Evolutionary conservation across 305 asterid species (phyloP), one percentile per base, ranked within the genome.

Genomic region (Euphrasia arctica): DNA sequence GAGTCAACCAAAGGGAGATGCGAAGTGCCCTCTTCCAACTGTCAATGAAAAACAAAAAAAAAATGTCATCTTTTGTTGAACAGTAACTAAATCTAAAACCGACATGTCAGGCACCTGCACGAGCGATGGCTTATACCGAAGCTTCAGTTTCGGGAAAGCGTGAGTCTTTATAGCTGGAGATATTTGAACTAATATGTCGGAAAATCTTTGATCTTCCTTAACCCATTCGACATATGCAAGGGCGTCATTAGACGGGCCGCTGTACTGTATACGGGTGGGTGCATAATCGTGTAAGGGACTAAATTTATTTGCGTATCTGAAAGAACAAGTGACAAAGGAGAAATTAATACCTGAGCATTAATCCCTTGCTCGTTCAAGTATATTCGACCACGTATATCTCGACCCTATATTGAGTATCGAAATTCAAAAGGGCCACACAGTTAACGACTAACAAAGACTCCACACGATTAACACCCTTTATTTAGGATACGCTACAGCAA

Each of bases 41-140:
- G 68, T 80, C 42, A n/a, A n/a, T n/a, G n/a, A n/a, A n/a, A n/a
- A 70, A 64, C 45, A 71, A 70, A 70, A 18, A 18, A 18, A 18
- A 18, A 18, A 31, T 31, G 34, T 4, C 4, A 47, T 5, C 51
- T n/a, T 47, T 11, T 2, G 15, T 9, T 7, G 13, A 5, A 50
- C 31, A 60, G 10, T 52, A 36, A 66, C 43, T 60, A 63, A 34
- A 43, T 49, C 22, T 43, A 51, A 62, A 9, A 18, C 28, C 49
- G 47, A 13, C 4, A 58, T 50, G 90, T 80, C 75, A 77, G 22
- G 22, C 22, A 18, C 98, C 97, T 93, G 98, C 28, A 93, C 98
- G 78, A 93, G 98, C 60, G 97, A 87, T 28, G 98, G 97, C 81
- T 93, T 93, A 79, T 90, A 90, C 0, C 98, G 97, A 71, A 93